Percentiles rank a stretch among this genome's conserved stretches.
Conservation (phyloP, 108 stramenopile genomes). For the Cyclotella distinguenda region DNA sequence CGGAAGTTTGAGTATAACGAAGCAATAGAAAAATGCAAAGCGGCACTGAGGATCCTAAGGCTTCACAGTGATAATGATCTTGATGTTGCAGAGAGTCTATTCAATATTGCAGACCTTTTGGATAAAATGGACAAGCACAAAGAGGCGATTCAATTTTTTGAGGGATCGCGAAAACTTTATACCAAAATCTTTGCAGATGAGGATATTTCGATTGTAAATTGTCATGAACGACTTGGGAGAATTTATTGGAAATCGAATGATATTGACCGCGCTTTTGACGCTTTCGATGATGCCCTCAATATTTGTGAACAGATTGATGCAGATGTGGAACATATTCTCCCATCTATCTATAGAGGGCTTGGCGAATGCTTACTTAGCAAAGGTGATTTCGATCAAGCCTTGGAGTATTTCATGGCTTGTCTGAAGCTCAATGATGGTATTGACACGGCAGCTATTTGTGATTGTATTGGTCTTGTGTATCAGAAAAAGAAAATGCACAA, state of each 20-base stretch:
- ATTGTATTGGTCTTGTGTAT: constrained; percentile 44
- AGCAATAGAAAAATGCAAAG: constrained; percentile 46
- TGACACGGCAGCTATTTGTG: constrained; percentile 35
- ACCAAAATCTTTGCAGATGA: constrained; percentile 22
- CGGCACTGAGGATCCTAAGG: constrained; percentile 36
- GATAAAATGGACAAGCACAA: constrained; percentile 43
- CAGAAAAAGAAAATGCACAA: constrained; percentile 14
- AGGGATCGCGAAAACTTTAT: constrained; percentile 30
- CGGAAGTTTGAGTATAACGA: constrained; percentile 33
- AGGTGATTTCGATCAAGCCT: constrained; percentile 34
- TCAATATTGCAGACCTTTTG: constrained; percentile 60
- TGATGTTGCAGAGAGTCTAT: constrained; percentile 67
- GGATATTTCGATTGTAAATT: constrained; percentile 28
- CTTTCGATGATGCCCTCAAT: constrained; percentile 31
- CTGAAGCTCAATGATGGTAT: constrained; percentile 29
- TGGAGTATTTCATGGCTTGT: constrained; percentile 38
- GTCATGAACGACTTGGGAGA: constrained; percentile 24
- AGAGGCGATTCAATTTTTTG: constrained; percentile 33
- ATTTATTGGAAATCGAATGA: constrained; percentile 26
- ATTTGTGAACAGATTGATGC: constrained; percentile 30
- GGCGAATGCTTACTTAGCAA: constrained; percentile 38
- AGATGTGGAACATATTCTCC: constrained; percentile 32
- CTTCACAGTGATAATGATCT: constrained; percentile 52
- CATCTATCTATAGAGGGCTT: constrained; percentile 32
- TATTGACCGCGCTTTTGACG: constrained; percentile 23